A percentile compares a stretch with the other conserved stretches of the same genome.
Conservation (phyloP, 306 rosid genomes). For the Biancaea sappan region DNA sequence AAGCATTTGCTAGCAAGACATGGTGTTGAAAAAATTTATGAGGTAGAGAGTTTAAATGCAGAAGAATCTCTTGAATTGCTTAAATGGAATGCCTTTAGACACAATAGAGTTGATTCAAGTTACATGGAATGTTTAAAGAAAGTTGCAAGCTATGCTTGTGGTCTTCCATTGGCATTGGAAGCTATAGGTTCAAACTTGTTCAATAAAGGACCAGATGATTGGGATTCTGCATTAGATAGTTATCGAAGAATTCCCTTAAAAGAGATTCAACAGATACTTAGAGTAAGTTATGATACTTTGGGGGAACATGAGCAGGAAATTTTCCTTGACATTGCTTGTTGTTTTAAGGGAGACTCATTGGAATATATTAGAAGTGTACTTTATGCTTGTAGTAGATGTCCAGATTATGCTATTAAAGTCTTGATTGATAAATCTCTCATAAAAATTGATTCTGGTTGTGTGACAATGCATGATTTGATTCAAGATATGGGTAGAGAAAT, state of each 20-base stretch:
- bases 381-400: background rate
- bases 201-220: background rate
- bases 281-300: background rate
- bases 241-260: background rate
- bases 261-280: background rate
- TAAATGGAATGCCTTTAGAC: constrained; percentile 6
- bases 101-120: constrained; percentile 25
- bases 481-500: constrained; percentile 38
- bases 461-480: constrained; percentile 36
- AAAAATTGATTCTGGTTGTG: background rate
- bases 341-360: background rate
- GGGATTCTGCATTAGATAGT: background rate
- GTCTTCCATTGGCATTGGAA: constrained; percentile 8
- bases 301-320: background rate
- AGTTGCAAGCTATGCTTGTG: background rate
- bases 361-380: background rate
- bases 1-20: background rate
- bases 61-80: constrained; percentile 17
- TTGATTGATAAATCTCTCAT: constrained; percentile 6
- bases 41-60: background rate
- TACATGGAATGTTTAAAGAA: background rate
- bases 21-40: background rate
- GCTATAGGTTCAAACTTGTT: constrained; percentile 1
- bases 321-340: constrained; percentile 7
- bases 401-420: background rate